Evolutionary conservation across 1,139 yeast genomes (phyloP).

Genomic region (Geotrichum phurueaensis): DNA sequence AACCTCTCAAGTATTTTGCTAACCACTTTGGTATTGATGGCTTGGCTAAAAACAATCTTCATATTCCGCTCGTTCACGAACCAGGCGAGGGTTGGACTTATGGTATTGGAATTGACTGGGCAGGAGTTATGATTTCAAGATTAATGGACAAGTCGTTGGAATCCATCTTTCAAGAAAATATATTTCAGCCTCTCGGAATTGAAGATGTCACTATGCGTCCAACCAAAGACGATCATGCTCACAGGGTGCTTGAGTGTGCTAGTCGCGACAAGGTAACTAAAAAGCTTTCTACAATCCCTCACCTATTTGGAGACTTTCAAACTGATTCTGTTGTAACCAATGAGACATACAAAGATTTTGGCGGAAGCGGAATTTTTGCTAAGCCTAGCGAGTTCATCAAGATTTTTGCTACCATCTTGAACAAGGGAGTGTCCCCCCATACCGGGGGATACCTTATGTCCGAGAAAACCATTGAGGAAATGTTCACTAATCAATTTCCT

Average conservation of each 20-base stretch:
- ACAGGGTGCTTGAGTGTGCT: conserved; percentile 8
- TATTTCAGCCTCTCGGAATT: conserved; percentile 3
- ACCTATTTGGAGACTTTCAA: background rate
- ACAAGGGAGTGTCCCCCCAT: conserved; percentile 36
- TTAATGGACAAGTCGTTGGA: background rate
- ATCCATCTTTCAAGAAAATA: background rate
- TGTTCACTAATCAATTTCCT: conserved; percentile 24
- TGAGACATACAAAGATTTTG: too few species aligned
- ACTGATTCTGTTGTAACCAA: conserved; percentile 32
- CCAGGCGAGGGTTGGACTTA: conserved; percentile 51
- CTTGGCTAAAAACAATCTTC: conserved; percentile 20
- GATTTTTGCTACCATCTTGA: conserved; percentile 43
- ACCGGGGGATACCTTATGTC: conserved; percentile 31
- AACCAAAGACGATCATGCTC: background rate
- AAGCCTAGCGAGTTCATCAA: conserved; percentile 41
- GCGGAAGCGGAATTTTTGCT: conserved; percentile 45
- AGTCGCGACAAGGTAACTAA: conserved; percentile 3
- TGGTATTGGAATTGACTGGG: conserved; percentile 51
- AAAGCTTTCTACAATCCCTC: background rate
- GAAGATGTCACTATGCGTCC: conserved; percentile 4
- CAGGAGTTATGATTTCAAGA: conserved; percentile 41
- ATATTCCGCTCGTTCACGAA: conserved; percentile 44
- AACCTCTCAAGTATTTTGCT: conserved; percentile 13
- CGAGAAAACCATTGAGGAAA: conserved; percentile 20
- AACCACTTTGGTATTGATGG: conserved; percentile 11